Evolutionary conservation across 164 flowering plant genomes (phyloP).

Genomic region (Liquidambar formosana): DNA sequence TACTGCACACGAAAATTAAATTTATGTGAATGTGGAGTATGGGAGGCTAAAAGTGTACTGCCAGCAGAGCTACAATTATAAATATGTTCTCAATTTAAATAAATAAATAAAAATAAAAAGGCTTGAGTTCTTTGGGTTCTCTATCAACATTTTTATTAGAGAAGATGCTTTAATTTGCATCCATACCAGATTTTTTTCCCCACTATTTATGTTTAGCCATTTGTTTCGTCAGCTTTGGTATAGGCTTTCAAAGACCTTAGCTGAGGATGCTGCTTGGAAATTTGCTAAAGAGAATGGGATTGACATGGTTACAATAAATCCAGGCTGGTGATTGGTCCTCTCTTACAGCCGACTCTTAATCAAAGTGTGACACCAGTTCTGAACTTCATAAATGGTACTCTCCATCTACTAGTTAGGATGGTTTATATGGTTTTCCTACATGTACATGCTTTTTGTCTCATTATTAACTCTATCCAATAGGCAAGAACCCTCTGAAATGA

Average conservation of each 20-base stretch:
- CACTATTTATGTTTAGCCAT: neutral
- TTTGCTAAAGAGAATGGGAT: constrained; percentile 39
- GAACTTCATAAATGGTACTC: constrained; percentile 27
- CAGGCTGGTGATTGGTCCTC: constrained; percentile 49
- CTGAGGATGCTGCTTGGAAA: constrained; percentile 48
- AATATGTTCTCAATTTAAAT: no score
- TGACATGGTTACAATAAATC: constrained; percentile 36
- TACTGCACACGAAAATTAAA: no score
- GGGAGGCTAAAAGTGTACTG: no score
- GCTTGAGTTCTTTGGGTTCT: no score
- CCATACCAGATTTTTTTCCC: no score
- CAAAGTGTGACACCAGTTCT: constrained; percentile 15
- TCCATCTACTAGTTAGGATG: neutral
- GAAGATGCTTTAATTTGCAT: neutral
- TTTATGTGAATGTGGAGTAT: no score
- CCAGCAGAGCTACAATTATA: no score
- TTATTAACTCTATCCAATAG: neutral
- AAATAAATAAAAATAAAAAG: no score
- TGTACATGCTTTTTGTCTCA: neutral
- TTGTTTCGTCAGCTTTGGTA: constrained; percentile 35
- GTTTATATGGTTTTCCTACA: neutral
- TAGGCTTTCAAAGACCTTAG: constrained; percentile 40
- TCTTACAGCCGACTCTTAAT: constrained; percentile 40
- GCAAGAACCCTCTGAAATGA: neutral
- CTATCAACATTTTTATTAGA: no score